Conservation (phyloP, 1,284 basidiomycete species). For the Moesziomyces parantarcticus region DNA sequence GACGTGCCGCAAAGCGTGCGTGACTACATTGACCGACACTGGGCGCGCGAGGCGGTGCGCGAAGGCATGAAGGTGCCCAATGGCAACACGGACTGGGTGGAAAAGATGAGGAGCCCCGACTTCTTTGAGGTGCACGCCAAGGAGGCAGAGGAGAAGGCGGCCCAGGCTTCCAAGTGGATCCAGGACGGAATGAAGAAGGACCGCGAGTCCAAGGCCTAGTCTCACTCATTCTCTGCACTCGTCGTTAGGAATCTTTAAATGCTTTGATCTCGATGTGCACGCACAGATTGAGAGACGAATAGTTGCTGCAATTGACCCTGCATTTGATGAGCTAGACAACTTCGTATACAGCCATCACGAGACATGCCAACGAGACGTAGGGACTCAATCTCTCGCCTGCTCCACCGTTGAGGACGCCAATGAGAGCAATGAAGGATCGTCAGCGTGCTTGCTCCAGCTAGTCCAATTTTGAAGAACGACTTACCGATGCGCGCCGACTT, state of each 20-base stretch:
- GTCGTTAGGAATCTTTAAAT: neutral
- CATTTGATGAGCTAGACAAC: conserved; percentile 21
- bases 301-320: neutral
- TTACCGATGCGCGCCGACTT: conserved; percentile 65
- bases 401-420: too few species aligned
- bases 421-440: too few species aligned
- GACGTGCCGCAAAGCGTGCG: conserved; percentile 29
- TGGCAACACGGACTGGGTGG: conserved; percentile 31
- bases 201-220: conserved; percentile 33
- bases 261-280: too few species aligned
- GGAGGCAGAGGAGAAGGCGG: conserved; percentile 34
- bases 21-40: conserved; percentile 41
- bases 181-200: conserved; percentile 51
- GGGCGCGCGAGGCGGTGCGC: conserved; percentile 18
- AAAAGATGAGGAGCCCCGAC: conserved; percentile 35
- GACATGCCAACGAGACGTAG: conserved; percentile 64
- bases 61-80: conserved; percentile 40
- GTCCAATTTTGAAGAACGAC: neutral
- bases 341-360: conserved; percentile 65
- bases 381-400: conserved; percentile 66
- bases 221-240: neutral
- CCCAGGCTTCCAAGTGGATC: conserved; percentile 32
- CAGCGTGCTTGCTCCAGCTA: too few species aligned
- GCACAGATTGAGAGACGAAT: neutral
- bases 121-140: conserved; percentile 16